Evolutionary conservation across 2,329 filamentous ascomycete genomes (phyloP).

Genomic region (Ophiocordyceps camponoti-rufipedis): DNA sequence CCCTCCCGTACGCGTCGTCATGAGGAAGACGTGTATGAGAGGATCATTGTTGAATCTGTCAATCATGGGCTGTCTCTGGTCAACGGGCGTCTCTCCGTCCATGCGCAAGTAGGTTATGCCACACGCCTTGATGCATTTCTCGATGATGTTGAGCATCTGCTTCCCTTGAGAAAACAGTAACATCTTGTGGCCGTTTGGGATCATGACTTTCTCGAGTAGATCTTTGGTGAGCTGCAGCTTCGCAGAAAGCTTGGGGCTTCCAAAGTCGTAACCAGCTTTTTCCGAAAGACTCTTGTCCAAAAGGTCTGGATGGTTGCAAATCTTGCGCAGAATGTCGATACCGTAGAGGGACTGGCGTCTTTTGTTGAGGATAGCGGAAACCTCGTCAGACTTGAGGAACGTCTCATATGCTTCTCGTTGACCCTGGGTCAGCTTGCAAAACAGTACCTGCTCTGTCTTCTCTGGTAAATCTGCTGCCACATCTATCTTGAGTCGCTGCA

Average conservation of each 20-base stretch:
- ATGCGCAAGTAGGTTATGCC: constrained; percentile 68
- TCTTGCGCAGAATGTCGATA: constrained; percentile 82
- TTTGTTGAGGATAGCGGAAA: constrained; percentile 61
- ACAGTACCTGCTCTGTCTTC: constrained; percentile 90
- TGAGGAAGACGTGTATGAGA: constrained; percentile 67
- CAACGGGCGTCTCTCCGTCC: constrained; percentile 84
- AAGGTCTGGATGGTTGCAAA: constrained; percentile 94
- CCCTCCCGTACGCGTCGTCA: constrained; percentile 91
- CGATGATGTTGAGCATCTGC: constrained; percentile 89
- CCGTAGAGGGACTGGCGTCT: constrained; percentile 70
- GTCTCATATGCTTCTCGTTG: constrained; percentile 67
- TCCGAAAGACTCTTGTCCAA: constrained; percentile 38
- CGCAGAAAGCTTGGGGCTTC: constrained; percentile 60
- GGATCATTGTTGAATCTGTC: constrained; percentile 81
- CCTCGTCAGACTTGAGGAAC: constrained; percentile 69
- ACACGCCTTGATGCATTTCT: constrained; percentile 57
- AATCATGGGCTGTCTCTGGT: constrained; percentile 73
- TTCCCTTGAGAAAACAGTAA: constrained; percentile 83
- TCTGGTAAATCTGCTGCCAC: constrained; percentile 86
- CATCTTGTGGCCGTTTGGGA: constrained; percentile 76
- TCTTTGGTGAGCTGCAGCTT: constrained; percentile 94
- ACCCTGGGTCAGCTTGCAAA: constrained; percentile 68
- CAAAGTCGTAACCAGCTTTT: constrained; percentile 57
- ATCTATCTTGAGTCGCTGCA: constrained; percentile 85
- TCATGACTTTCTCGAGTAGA: constrained; percentile 68